Evolutionary conservation across 1,284 basidiomycete species (phyloP).

Genomic region (Trichosporon ovoides): DNA sequence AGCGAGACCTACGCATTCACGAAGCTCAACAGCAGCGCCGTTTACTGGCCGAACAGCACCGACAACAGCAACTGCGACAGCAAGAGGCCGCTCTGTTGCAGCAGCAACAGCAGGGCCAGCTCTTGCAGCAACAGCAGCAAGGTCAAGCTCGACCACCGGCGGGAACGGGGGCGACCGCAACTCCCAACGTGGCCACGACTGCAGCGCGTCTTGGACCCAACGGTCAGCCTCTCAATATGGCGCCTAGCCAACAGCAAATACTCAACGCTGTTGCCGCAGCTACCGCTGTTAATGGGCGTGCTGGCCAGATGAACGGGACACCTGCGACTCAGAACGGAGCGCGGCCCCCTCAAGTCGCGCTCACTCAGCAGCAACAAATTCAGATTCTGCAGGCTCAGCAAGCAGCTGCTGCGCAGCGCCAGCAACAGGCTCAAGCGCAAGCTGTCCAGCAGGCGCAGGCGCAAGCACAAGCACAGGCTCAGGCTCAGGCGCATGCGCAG

Average conservation of each 20-base stretch:
- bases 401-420: constrained; percentile 25
- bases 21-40: constrained; percentile 37
- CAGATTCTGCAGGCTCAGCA: constrained; percentile 43
- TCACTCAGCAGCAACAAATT: constrained; percentile 28
- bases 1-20: constrained; percentile 37
- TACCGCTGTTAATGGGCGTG: constrained; percentile 29
- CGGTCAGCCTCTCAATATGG: constrained; percentile 34
- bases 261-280: constrained; percentile 42
- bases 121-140: constrained; percentile 8
- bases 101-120: constrained; percentile 6
- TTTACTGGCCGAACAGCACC: constrained; percentile 34
- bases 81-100: constrained; percentile 11
- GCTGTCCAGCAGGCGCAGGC: constrained; percentile 17
- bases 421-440: constrained; percentile 24
- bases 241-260: constrained; percentile 40
- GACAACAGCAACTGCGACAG: constrained; percentile 24
- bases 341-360: background rate
- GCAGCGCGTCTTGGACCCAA: constrained; percentile 23
- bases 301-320: constrained; percentile 8
- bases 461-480: constrained; percentile 20
- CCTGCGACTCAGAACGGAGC: constrained; percentile 11
- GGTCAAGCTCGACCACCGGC: background rate
- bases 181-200: background rate
- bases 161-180: background rate
- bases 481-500: constrained; percentile 15